Percentiles rank a stretch among this genome's conserved stretches.
phyloP scores from a whole-genome alignment of 306 rosid genomes.

The Vachellia pachyceras region DNA sequence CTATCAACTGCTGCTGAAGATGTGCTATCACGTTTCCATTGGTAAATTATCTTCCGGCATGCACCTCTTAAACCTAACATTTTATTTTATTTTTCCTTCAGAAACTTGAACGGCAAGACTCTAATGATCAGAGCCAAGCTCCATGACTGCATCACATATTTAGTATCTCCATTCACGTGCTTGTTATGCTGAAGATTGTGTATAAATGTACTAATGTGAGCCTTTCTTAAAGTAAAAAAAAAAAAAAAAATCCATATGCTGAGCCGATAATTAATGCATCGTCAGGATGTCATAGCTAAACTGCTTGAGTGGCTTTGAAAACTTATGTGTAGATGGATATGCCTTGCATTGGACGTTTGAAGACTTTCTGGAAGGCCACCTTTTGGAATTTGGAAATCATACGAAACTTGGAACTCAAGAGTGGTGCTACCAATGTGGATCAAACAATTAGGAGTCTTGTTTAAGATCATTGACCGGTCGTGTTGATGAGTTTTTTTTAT shows the following conservation, averaged over 20 bases:
- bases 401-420: constrained; percentile 20
- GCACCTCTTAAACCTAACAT: constrained; percentile 23
- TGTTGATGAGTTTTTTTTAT: background rate
- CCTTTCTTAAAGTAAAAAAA: background rate
- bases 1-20: background rate
- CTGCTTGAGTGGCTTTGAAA: constrained; percentile 16
- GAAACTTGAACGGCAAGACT: constrained; percentile 54
- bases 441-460: background rate
- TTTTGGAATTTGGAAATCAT: constrained; percentile 20
- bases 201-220: constrained; percentile 39
- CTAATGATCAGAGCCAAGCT: constrained; percentile 46
- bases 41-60: constrained; percentile 15
- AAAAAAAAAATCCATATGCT: background rate
- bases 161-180: background rate
- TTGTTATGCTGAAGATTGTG: constrained; percentile 31
- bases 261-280: too few relatives aligned
- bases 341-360: constrained; percentile 9
- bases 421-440: too few relatives aligned
- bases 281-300: too few relatives aligned
- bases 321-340: constrained; percentile 14
- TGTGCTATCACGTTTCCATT: background rate
- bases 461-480: background rate
- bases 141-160: constrained; percentile 39
- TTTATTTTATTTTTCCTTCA: constrained; percentile 32
- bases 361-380: constrained; percentile 15